Conservation (phyloP, 129 eudicot species). For the Helianthus tuberosus region DNA sequence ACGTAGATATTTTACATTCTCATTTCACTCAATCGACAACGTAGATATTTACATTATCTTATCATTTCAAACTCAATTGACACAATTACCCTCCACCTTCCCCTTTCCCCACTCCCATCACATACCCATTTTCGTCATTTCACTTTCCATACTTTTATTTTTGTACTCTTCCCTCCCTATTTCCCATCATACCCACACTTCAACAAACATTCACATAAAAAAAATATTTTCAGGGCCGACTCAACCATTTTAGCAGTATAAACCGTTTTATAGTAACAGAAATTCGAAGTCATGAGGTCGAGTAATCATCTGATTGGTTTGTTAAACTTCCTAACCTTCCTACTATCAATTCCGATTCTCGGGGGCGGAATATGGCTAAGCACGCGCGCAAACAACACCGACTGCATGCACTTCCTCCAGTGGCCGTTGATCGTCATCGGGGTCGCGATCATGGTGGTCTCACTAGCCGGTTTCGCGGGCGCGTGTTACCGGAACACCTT, state of each 20-base stretch:
- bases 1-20: neutral
- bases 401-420: constrained; percentile 78
- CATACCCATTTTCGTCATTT: constrained; percentile 25
- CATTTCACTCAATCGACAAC: neutral
- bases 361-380: constrained; percentile 97
- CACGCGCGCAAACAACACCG: constrained; percentile 85
- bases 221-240: too few relatives aligned
- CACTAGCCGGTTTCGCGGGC: constrained; percentile 94
- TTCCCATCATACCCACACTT: neutral
- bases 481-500: constrained; percentile 88
- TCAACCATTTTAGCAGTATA: too few relatives aligned
- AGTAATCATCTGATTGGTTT: constrained; percentile 86
- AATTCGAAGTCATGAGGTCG: constrained; percentile 46
- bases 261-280: neutral
- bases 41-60: neutral
- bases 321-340: constrained; percentile 76
- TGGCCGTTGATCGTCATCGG: constrained; percentile 92
- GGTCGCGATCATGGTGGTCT: constrained; percentile 70
- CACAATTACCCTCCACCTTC: constrained; percentile 13
- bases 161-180: constrained; percentile 35
- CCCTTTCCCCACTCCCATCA: neutral
- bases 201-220: neutral
- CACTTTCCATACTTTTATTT: constrained; percentile 23
- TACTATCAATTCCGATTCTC: constrained; percentile 77
- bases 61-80: neutral